Base-by-base conservation (phyloP, 306 rosid genomes). In the Casuarina equisetifolia region DNA sequence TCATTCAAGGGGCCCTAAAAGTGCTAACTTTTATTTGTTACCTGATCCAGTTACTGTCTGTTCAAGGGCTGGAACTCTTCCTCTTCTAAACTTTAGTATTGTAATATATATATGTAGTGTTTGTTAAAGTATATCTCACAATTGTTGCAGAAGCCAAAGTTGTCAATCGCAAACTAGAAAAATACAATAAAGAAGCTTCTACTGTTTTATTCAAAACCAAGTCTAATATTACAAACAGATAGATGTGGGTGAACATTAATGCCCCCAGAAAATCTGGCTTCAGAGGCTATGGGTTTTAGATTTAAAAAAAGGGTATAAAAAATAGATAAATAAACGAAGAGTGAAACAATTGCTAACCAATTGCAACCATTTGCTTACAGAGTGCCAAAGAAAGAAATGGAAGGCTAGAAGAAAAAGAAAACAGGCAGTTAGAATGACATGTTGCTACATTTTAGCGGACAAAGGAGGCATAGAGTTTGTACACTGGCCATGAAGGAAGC, bases 101-200 rank as follows among this genome's bases (percentile, higher is more conserved):
- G 40, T 40, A 12, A 66, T 16, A 43, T 17, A 36, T 12, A 16
- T 3, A 16, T 25, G 32, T 25, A 25, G 32, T 25, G n/a, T 42
- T 42, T 49, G n/a, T 66, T 63, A 36, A 63, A 39, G 71, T 45
- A 66, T 39, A 16, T 40, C 71, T 12, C 1, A n/a, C 50, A 66
- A n/a, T 66, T 66, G 48, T 46, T 44, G 35, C 17, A 42, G 20
- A 61, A 86, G 78, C 72, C 70, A 61, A 13, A 75, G 72, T 70
- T 78, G 53, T 64, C 78, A 69, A 55, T 61, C 52, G 7, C 78
- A 69, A 58, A 70, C 52, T 69, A 74, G 61, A 17, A 62, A 45
- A 81, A 75, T 58, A 39, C 72, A 80, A 53, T 61, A 20, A 68
- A 74, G 70, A 72, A 46, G 61, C 79, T 66, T 72, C 71, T 48